phyloP scores from a whole-genome alignment of 1,284 basidiomycete genomes.

The Cryptococcus sp. region DNA sequence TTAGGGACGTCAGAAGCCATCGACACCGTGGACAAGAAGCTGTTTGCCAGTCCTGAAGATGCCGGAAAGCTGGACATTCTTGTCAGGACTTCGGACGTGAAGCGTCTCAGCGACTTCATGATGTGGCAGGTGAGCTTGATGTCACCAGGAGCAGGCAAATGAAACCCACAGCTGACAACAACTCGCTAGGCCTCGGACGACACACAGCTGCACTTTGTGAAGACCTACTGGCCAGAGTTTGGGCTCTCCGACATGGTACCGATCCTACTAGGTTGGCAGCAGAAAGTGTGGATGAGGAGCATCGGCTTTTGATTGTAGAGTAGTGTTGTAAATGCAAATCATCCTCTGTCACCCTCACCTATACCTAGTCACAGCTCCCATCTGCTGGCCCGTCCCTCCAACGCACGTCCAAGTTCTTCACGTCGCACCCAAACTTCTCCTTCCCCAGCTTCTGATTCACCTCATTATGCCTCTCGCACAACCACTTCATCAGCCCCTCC shows the following conservation, averaged over 20 bases:
- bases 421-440: constrained; percentile 69
- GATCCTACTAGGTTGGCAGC: constrained; percentile 80
- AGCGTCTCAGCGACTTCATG: constrained; percentile 84
- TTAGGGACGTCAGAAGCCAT: constrained; percentile 20
- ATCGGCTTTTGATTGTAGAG: constrained; percentile 15
- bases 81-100: constrained; percentile 87
- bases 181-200: constrained; percentile 57
- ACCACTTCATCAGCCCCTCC: constrained; percentile 69
- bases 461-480: constrained; percentile 86
- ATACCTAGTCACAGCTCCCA: constrained; percentile 73
- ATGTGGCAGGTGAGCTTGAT: constrained; percentile 79
- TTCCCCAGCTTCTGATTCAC: constrained; percentile 85
- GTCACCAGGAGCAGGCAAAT: neutral
- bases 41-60: constrained; percentile 23
- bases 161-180: neutral
- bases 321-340: constrained; percentile 10
- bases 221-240: constrained; percentile 92
- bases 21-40: constrained; percentile 9
- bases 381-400: constrained; percentile 88
- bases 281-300: constrained; percentile 56
- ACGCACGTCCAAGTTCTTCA: constrained; percentile 66
- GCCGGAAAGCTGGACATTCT: constrained; percentile 68
- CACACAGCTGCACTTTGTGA: constrained; percentile 88
- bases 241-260: constrained; percentile 81
- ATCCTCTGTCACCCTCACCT: neutral